phyloP scores from a whole-genome alignment of 225 moss, liverwort and hornwort species.

The Pleurozium schreberi region DNA sequence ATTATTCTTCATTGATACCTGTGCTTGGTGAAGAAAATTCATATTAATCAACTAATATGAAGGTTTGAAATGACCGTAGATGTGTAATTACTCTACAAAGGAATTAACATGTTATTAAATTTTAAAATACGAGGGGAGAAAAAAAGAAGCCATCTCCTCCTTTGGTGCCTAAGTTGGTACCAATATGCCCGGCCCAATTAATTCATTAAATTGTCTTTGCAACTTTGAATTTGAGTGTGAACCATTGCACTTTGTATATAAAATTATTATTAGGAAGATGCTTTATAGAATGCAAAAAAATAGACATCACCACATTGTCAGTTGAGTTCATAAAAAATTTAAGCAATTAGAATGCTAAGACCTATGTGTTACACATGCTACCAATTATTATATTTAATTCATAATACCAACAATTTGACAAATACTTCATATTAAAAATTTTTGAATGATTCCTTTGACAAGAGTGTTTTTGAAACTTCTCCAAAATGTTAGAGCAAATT shows the following conservation, averaged over 20 bases:
- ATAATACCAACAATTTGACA: neutral
- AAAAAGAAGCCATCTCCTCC: neutral
- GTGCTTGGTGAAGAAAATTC: neutral
- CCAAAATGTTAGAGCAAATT: neutral
- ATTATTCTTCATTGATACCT: neutral
- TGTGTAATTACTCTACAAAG: neutral
- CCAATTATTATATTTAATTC: neutral
- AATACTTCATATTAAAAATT: neutral
- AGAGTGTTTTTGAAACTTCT: neutral
- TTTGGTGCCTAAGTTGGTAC: neutral
- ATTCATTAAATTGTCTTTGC: neutral
- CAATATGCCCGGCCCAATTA: neutral
- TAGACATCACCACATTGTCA: accelerated
- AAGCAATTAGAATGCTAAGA: neutral
- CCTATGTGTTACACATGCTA: neutral
- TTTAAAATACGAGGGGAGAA: neutral
- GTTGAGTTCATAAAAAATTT: no score
- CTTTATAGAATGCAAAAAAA: neutral
- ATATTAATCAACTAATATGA: neutral
- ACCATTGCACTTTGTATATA: neutral
- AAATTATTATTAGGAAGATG: neutral
- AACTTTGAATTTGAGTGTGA: neutral
- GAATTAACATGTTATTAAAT: neutral
- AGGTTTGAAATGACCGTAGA: neutral
- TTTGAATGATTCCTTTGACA: neutral